Percentiles rank a stretch among this genome's conserved stretches.
These are phyloP conservation scores for Bryoglossum gracile DNA, from an alignment of 495 filamentous ascomycete species.

Conservation along the genomic window DNA sequence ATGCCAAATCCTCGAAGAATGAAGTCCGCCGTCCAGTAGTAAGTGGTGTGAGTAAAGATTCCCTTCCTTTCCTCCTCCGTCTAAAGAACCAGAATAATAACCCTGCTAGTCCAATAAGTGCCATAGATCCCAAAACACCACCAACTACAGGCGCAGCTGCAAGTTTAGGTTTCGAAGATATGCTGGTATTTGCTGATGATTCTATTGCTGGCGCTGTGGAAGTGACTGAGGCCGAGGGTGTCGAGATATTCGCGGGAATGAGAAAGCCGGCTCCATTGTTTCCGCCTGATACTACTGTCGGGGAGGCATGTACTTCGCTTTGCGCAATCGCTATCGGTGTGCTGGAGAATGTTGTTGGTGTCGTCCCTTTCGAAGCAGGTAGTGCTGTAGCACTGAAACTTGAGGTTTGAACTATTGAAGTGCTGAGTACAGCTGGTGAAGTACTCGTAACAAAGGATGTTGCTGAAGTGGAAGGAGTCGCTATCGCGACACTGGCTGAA, in stretches of 20 bases:
- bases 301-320: slow-evolving; percentile 18
- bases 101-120: slow-evolving; percentile 36
- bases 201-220: slow-evolving; percentile 13
- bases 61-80: slow-evolving; percentile 34
- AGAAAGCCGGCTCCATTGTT: slow-evolving; percentile 6
- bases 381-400: slow-evolving; percentile 6
- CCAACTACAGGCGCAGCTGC: slow-evolving; percentile 34
- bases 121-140: slow-evolving; percentile 42
- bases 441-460: slow-evolving; percentile 1
- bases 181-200: slow-evolving; percentile 10
- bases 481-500: slow-evolving; percentile 7
- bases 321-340: slow-evolving; percentile 13
- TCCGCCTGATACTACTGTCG: slow-evolving; percentile 1
- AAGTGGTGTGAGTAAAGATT: slow-evolving; percentile 39
- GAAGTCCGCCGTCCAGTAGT: slow-evolving; percentile 24
- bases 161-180: slow-evolving; percentile 8
- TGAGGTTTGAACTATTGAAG: slow-evolving; percentile 18
- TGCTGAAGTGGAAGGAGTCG: slow-evolving; percentile 3
- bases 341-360: slow-evolving; percentile 14
- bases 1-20: slow-evolving; percentile 33
- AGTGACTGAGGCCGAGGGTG: background rate
- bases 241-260: slow-evolving; percentile 13
- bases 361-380: slow-evolving; percentile 13
- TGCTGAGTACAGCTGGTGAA: slow-evolving; percentile 5
- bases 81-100: slow-evolving; percentile 44